phyloP scores from a whole-genome alignment of 1,284 basidiomycete genomes.

The Apiotrichum montevideense region DNA sequence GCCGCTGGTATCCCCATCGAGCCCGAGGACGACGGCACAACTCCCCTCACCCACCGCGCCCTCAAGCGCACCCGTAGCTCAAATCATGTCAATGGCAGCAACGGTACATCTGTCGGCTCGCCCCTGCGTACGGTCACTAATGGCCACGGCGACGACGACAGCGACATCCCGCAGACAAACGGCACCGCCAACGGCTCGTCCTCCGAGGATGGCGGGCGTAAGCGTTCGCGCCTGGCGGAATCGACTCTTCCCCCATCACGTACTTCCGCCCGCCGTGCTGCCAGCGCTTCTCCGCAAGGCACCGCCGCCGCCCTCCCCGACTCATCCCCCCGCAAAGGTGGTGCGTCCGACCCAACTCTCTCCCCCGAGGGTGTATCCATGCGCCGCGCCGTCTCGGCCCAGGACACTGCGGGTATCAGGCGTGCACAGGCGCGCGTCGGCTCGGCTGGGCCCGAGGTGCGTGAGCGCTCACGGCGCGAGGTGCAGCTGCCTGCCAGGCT shows the following conservation, averaged over 20 bases:
- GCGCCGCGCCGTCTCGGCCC: conserved; percentile 15
- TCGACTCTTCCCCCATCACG: background rate
- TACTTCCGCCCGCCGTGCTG: conserved; percentile 1
- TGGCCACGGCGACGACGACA: conserved; percentile 9
- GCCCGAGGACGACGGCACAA: conserved; percentile 39
- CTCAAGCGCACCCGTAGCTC: conserved; percentile 29
- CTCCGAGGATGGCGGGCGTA: conserved; percentile 2
- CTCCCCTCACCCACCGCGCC: conserved; percentile 8
- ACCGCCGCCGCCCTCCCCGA: conserved; percentile 4
- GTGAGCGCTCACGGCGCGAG: conserved; percentile 29
- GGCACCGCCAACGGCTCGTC: background rate
- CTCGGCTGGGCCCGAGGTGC: conserved; percentile 16
- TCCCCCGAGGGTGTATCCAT: conserved; percentile 8
- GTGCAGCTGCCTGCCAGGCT: conserved; percentile 28
- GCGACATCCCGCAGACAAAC: background rate
- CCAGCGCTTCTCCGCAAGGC: conserved; percentile 11
- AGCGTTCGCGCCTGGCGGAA: conserved; percentile 14
- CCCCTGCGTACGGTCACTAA: conserved; percentile 26
- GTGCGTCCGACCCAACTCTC: background rate
- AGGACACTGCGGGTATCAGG: conserved; percentile 3
- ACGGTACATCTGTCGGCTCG: conserved; percentile 16
- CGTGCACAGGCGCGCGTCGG: conserved; percentile 12
- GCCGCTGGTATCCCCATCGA: conserved; percentile 7
- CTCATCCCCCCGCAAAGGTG: background rate
- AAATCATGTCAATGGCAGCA: conserved; percentile 13